Evolutionary conservation across 768 basidiomycete species (phyloP).

Genomic region (Trametes meyenii): DNA sequence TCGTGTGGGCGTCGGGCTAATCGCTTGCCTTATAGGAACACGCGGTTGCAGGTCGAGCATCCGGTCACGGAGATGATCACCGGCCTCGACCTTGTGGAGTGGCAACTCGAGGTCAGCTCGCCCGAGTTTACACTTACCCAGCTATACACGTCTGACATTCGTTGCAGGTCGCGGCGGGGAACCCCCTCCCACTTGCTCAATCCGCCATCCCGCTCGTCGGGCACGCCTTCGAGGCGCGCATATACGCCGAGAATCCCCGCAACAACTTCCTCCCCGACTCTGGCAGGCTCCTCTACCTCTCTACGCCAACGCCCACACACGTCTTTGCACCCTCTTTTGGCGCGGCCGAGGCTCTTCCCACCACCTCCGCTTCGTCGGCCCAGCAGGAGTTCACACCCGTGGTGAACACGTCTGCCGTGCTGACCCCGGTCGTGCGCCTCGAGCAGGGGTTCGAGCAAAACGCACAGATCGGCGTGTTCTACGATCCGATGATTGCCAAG

Average conservation of each 20-base stretch:
- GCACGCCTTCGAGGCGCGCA: conserved; percentile 93
- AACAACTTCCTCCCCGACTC: conserved; percentile 94
- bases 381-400: conserved; percentile 19
- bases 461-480: conserved; percentile 82
- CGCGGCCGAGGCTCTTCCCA: conserved; percentile 28
- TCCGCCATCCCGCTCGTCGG: conserved; percentile 82
- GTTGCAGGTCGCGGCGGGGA: conserved; percentile 80
- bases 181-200: conserved; percentile 79
- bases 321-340: conserved; percentile 56
- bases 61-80: conserved; percentile 96
- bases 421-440: conserved; percentile 73
- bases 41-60: conserved; percentile 85
- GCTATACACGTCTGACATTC: neutral
- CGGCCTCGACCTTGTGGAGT: conserved; percentile 90
- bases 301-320: conserved; percentile 75
- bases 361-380: neutral
- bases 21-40: conserved; percentile 57
- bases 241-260: conserved; percentile 94
- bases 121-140: neutral
- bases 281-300: conserved; percentile 77
- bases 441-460: conserved; percentile 88
- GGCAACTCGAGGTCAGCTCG: conserved; percentile 77
- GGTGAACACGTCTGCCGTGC: conserved; percentile 24
- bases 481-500: conserved; percentile 92
- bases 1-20: neutral